phyloP scores from a whole-genome alignment of 371 early-diverging fungal species.

The Mucor saturninus region DNA sequence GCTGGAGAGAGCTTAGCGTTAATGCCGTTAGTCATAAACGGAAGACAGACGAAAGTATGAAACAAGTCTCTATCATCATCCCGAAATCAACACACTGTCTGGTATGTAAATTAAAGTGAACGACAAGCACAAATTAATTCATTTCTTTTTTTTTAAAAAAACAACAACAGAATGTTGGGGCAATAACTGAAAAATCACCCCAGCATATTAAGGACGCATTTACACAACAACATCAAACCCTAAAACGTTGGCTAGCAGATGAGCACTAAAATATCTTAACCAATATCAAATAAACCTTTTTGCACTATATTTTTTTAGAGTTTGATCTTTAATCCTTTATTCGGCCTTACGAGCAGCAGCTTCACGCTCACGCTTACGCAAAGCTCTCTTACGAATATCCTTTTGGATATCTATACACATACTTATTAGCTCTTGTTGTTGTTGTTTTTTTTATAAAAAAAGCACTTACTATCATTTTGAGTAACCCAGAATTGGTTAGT shows the following conservation, averaged over 20 bases:
- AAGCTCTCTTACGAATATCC: constrained; percentile 78
- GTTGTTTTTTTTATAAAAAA: not conserved
- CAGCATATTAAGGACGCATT: not conserved
- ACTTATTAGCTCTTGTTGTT: not conserved
- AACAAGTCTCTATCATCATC: constrained; percentile 14
- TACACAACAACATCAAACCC: not conserved
- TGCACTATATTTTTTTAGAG: not conserved
- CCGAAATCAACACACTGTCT: constrained; percentile 23
- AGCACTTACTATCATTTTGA: constrained; percentile 58
- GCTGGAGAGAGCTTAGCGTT: constrained; percentile 60
- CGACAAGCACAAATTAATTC: not conserved
- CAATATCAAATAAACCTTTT: not conserved
- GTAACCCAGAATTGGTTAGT: constrained; percentile 66
- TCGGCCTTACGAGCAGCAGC: constrained; percentile 47
- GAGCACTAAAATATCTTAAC: not conserved
- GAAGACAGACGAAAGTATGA: not conserved
- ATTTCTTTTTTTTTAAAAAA: not conserved
- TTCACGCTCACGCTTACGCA: constrained; percentile 70
- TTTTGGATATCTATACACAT: constrained; percentile 54
- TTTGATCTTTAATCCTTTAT: not conserved
- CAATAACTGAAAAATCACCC: not conserved
- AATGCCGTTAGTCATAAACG: constrained; percentile 11
- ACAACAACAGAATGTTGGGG: not conserved
- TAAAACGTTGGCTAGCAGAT: not conserved
- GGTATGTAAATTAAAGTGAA: constrained; percentile 11